These are phyloP conservation scores for Boletus austroedulis DNA, from an alignment of 1,284 basidiomycete species.

Conservation along the genomic window DNA sequence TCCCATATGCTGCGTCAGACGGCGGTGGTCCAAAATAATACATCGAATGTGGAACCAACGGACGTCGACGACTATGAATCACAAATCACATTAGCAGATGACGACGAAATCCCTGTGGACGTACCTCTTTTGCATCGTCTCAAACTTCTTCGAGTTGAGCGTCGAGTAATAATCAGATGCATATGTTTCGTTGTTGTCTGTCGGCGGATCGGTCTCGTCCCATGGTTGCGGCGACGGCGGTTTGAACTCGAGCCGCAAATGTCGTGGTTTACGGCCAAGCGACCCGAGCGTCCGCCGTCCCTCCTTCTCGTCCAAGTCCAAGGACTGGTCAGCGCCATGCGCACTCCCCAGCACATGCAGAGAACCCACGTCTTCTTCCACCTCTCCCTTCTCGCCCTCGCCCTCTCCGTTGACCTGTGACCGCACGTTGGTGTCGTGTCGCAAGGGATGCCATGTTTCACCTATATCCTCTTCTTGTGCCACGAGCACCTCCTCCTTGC, in stretches of 20 bases:
- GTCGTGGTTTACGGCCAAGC: conserved; percentile 16
- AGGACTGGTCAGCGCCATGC: conserved; percentile 7
- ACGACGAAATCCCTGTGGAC: background rate
- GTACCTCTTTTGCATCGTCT: conserved; percentile 30
- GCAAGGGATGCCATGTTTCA: conserved; percentile 30
- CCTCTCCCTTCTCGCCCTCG: conserved; percentile 2
- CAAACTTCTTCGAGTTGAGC: conserved; percentile 32
- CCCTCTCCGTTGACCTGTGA: conserved; percentile 4
- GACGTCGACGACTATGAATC: conserved; percentile 40
- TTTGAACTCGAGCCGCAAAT: conserved; percentile 38
- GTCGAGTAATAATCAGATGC: conserved; percentile 41
- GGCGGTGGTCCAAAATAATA: conserved; percentile 83
- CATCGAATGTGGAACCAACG: conserved; percentile 67
- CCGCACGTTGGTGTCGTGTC: conserved; percentile 11
- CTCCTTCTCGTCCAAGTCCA: conserved; percentile 25
- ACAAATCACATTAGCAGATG: background rate
- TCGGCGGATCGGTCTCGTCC: conserved; percentile 54
- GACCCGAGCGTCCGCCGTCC: conserved; percentile 14
- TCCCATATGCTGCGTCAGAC: conserved; percentile 69
- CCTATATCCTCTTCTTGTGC: conserved; percentile 33
- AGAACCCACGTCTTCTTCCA: conserved; percentile 18
- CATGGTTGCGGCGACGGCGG: conserved; percentile 55
- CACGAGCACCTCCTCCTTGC: conserved; percentile 18
- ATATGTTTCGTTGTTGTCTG: conserved; percentile 36
- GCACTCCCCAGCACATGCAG: conserved; percentile 12